Percentiles rank a stretch among this genome's conserved stretches.
phyloP scores from a whole-genome alignment of 805 yeast species.

The Naumovozyma castellii region DNA sequence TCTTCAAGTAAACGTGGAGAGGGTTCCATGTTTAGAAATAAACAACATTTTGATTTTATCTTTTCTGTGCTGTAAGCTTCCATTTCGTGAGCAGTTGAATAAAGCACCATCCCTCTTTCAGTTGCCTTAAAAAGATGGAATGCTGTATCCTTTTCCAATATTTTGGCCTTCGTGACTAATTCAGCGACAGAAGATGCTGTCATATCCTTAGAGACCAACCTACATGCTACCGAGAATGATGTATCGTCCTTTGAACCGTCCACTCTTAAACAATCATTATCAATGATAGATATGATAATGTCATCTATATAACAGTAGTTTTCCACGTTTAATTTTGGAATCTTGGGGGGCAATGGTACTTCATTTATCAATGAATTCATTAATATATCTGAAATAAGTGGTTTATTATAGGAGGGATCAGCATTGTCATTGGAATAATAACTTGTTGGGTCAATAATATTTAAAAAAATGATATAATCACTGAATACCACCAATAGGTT shows the following conservation, averaged over 20 bases:
- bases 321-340: slow-evolving; percentile 62
- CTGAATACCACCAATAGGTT: slow-evolving; percentile 71
- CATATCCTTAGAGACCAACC: slow-evolving; percentile 15
- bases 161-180: slow-evolving; percentile 48
- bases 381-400: slow-evolving; percentile 66
- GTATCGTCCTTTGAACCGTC: slow-evolving; percentile 18
- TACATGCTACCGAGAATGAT: slow-evolving; percentile 19
- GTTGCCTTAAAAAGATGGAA: slow-evolving; percentile 68
- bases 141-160: slow-evolving; percentile 70
- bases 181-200: slow-evolving; percentile 58
- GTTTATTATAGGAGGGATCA: slow-evolving; percentile 25
- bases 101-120: slow-evolving; percentile 35
- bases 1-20: slow-evolving; percentile 30
- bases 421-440: slow-evolving; percentile 13
- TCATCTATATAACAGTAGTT: slow-evolving; percentile 58
- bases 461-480: slow-evolving; percentile 62
- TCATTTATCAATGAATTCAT: slow-evolving; percentile 89
- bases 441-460: slow-evolving; percentile 37
- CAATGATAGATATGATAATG: slow-evolving; percentile 39
- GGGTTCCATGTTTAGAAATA: slow-evolving; percentile 53
- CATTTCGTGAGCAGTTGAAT: slow-evolving; percentile 62
- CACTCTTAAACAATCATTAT: slow-evolving; percentile 20
- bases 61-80: slow-evolving; percentile 43
- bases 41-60: slow-evolving; percentile 51
- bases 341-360: slow-evolving; percentile 52